Percentiles rank a stretch among this genome's conserved stretches.
phyloP scores from a whole-genome alignment of 2,329 filamentous ascomycete species.

The Microdochium nivale region DNA sequence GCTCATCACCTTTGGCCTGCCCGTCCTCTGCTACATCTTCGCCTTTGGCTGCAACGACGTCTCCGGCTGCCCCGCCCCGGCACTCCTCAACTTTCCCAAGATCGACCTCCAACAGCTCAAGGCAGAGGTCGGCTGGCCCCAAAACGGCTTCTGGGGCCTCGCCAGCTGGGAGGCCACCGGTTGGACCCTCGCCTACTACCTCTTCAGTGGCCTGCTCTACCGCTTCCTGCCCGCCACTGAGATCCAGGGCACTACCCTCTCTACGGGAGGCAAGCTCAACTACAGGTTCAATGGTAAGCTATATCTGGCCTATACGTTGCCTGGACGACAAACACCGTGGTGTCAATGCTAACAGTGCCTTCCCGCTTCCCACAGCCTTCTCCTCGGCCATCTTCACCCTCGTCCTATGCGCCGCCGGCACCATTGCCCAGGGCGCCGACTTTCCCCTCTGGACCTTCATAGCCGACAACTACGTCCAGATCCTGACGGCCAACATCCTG shows the following conservation, averaged over 20 bases:
- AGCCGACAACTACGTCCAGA: conserved; percentile 79
- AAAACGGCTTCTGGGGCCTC: conserved; percentile 60
- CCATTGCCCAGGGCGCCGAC: conserved; percentile 65
- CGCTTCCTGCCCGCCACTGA: conserved; percentile 67
- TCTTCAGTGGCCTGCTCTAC: conserved; percentile 67
- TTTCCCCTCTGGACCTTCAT: conserved; percentile 91
- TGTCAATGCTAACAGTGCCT: conserved; percentile 9
- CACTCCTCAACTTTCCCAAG: conserved; percentile 63
- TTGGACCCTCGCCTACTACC: conserved; percentile 71
- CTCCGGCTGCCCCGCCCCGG: conserved; percentile 81
- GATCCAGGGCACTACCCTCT: conserved; percentile 60
- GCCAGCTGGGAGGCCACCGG: conserved; percentile 59
- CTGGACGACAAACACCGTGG: background rate
- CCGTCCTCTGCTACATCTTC: conserved; percentile 69
- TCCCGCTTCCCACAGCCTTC: conserved; percentile 48
- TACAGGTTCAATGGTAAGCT: conserved; percentile 70
- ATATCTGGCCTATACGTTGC: background rate
- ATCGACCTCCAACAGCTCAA: conserved; percentile 67
- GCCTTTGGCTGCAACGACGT: conserved; percentile 88
- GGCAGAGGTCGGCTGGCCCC: conserved; percentile 72
- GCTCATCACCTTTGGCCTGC: conserved; percentile 71
- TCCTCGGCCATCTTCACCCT: conserved; percentile 67
- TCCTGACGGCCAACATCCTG: conserved; percentile 75
- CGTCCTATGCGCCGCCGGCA: conserved; percentile 64
- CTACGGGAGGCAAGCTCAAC: conserved; percentile 63